Evolutionary conservation across 2,329 filamentous ascomycete species (phyloP).

Genomic region (Xylaria polymorpha): DNA sequence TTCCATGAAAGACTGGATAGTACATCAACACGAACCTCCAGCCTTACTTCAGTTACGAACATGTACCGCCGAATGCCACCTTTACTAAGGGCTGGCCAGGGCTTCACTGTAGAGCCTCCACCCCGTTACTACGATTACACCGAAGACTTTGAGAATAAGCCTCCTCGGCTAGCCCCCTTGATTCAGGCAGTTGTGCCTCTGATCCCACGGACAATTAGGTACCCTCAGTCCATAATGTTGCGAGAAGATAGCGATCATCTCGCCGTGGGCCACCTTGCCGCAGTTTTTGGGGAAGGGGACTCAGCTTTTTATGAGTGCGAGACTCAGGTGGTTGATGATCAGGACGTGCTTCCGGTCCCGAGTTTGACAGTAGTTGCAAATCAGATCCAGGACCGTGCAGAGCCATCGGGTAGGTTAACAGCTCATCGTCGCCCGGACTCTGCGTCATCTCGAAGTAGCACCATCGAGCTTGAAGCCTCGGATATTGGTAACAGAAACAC

Average conservation of each 20-base stretch:
- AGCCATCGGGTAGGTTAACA: slow-evolving; percentile 25
- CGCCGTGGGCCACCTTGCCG: slow-evolving; percentile 42
- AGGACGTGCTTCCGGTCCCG: slow-evolving; percentile 13
- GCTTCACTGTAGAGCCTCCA: slow-evolving; percentile 42
- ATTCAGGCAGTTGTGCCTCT: slow-evolving; percentile 42
- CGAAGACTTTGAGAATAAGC: slow-evolving; percentile 59
- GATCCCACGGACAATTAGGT: slow-evolving; percentile 39
- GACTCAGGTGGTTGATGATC: slow-evolving; percentile 38
- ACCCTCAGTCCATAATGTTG: slow-evolving; percentile 40
- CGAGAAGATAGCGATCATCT: slow-evolving; percentile 45
- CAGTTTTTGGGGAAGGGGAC: slow-evolving; percentile 43
- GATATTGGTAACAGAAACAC: slow-evolving; percentile 30
- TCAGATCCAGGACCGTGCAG: slow-evolving; percentile 23
- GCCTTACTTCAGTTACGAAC: slow-evolving; percentile 63
- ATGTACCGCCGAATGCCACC: slow-evolving; percentile 56
- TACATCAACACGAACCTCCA: slow-evolving; percentile 58
- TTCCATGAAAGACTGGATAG: slow-evolving; percentile 51
- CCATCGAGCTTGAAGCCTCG: slow-evolving; percentile 32
- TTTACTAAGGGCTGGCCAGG: slow-evolving; percentile 43
- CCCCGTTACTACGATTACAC: slow-evolving; percentile 65
- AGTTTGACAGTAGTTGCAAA: slow-evolving; percentile 18
- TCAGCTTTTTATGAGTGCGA: slow-evolving; percentile 44
- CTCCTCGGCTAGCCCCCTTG: slow-evolving; percentile 35
- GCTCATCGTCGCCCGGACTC: slow-evolving; percentile 33
- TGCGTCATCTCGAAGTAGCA: slow-evolving; percentile 35